Evolutionary conservation across 2,329 filamentous ascomycete species (phyloP), one percentile per base, ranked within the genome.

Genomic region (Penicillium polonicum): DNA sequence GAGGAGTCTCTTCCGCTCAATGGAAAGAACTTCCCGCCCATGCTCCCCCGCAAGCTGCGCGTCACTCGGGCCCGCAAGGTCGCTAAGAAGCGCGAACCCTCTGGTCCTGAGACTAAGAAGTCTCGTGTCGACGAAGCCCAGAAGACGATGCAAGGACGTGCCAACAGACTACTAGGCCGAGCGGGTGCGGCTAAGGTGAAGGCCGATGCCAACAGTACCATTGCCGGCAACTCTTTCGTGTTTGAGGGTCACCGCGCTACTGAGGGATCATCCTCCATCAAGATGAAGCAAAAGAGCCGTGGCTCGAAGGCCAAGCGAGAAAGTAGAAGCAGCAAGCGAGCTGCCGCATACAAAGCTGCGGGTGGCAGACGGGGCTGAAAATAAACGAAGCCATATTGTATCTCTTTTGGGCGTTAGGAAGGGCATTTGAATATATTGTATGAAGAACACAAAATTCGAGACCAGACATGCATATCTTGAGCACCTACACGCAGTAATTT

Each of bases 21-120:
- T 72, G 92, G 87, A 61, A 96, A 97, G 80, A 94, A 90, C 68
- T 97, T 92, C 70, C 92, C 93, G 17, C 93, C 93, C 19, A 88
- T 97, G 85, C 85, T 97, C n/a, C 93, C 93, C 10, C 87, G 94
- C 45, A 84, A 88, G 64, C 81, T 99, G 35, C 89, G 94, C 53
- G 92, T 99, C 46, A 88, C 86, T 48, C 87, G 94, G 60, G 94
- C 94, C 70, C 93, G 92, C 75, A 89, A 89, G 53, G 73, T 84
- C 64, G 77, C 78, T 62, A 82, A 83, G 62, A 82, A 70, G 55
- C 62, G 65, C 7, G 64, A 68, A 23, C 19, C 42, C 12, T 27
- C 55, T 17, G 62, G 52, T 13, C 58, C 54, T 21, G 64, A 57
- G 21, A 50, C 57, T 25, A 65, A 61, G 52, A 61, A 58, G 53